These are phyloP conservation scores for Penicillium atrosanguineum DNA, from an alignment of 495 filamentous ascomycete species.

Conservation along the genomic window DNA sequence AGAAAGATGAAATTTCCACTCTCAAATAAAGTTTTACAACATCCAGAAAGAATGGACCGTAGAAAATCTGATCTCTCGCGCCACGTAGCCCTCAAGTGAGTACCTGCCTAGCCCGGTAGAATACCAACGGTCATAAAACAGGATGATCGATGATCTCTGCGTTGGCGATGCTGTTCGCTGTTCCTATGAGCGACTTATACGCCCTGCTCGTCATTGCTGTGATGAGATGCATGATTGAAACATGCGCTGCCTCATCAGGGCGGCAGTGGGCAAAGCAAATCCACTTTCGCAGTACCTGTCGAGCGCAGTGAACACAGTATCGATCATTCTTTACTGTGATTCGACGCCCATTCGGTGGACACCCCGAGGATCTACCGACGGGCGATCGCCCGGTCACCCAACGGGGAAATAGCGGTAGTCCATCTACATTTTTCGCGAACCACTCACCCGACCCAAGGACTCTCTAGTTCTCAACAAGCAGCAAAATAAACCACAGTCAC, in stretches of 20 bases:
- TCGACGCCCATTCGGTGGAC: background rate
- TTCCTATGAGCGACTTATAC: background rate
- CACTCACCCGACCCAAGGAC: background rate
- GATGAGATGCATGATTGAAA: background rate
- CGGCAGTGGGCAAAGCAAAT: background rate
- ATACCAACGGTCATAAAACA: background rate
- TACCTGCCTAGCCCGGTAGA: background rate
- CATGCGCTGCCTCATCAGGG: background rate
- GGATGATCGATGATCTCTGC: background rate
- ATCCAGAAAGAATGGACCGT: background rate
- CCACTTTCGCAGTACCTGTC: background rate
- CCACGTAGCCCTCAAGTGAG: background rate
- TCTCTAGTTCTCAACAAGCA: background rate
- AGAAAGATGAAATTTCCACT: background rate
- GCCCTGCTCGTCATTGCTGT: background rate
- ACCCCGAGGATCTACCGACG: conserved; percentile 20
- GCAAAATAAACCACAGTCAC: background rate
- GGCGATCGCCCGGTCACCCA: conserved; percentile 19
- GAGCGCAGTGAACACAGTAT: background rate
- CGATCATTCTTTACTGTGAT: conserved; percentile 8
- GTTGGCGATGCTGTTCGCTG: background rate
- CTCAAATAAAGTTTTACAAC: background rate
- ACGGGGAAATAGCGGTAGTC: conserved; percentile 10
- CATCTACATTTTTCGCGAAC: background rate
- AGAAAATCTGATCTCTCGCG: background rate